phyloP scores from a whole-genome alignment of 805 yeast species.

The Candida methanosorbosa region DNA sequence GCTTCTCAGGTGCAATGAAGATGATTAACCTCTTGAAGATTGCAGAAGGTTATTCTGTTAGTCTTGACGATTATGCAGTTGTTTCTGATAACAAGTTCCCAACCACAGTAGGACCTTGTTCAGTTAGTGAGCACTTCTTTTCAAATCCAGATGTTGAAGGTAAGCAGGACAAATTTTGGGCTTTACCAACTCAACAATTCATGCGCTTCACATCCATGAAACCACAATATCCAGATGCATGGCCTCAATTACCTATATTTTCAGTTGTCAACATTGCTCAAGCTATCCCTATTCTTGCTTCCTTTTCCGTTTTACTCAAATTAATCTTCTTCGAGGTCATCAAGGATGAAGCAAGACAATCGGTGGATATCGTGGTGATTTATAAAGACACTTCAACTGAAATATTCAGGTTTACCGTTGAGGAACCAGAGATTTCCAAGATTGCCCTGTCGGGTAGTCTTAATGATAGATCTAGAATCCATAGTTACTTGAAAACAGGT shows the following conservation, averaged over 20 bases:
- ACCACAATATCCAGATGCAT: constrained; percentile 25
- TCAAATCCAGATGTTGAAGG: constrained; percentile 5
- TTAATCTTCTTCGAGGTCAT: constrained; percentile 6
- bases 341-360: neutral
- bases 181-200: neutral
- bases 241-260: constrained; percentile 31
- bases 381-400: neutral
- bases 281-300: constrained; percentile 23
- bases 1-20: neutral
- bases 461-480: neutral
- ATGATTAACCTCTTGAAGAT: neutral
- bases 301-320: constrained; percentile 18
- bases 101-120: constrained; percentile 16
- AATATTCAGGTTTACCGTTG: neutral
- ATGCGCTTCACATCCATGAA: constrained; percentile 9
- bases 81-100: constrained; percentile 9
- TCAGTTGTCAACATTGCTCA: constrained; percentile 19
- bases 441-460: too few species aligned
- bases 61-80: too few species aligned
- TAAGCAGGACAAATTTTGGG: neutral
- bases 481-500: constrained; percentile 6
- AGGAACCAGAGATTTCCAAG: neutral
- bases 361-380: neutral
- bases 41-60: neutral
- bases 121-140: constrained; percentile 9